A percentile compares a stretch with the other conserved stretches of the same genome.
These are phyloP conservation scores for Ceratocystis smalleyi DNA, from an alignment of 2,329 filamentous ascomycete genomes.

Conservation along the genomic window DNA sequence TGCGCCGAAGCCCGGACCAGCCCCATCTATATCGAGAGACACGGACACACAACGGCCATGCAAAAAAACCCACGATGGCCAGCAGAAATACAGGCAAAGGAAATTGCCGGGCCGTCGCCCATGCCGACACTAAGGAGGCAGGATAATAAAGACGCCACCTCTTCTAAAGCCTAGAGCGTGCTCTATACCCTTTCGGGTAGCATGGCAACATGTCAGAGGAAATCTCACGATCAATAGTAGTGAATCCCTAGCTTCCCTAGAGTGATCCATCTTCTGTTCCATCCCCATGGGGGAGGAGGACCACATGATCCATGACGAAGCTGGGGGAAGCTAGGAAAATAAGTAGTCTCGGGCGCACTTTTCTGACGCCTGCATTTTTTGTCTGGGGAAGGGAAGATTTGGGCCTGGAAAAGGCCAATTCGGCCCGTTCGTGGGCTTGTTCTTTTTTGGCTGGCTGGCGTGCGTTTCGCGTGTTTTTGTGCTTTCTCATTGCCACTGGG, in stretches of 20 bases:
- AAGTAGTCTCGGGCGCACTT: neutral
- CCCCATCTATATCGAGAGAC: neutral
- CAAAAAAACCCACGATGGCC: neutral
- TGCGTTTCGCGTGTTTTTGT: neutral
- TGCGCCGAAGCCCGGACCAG: neutral
- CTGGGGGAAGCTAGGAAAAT: neutral
- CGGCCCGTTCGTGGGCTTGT: constrained; percentile 2
- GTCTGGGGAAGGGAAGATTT: neutral
- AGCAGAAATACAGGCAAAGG: neutral
- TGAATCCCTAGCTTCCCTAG: too few relatives aligned
- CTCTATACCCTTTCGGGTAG: neutral
- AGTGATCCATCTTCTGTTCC: neutral
- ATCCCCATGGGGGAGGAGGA: neutral
- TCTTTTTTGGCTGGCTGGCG: neutral
- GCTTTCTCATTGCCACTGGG: neutral
- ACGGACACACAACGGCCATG: neutral
- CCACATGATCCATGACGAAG: neutral
- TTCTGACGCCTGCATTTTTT: neutral
- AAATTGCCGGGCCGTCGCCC: neutral
- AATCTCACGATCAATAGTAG: neutral
- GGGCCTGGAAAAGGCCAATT: neutral
- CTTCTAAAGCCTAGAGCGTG: neutral
- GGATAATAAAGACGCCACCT: neutral
- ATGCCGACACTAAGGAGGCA: neutral
- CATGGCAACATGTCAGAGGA: neutral